A percentile compares a stretch with the other conserved stretches of the same genome.
phyloP scores from a whole-genome alignment of 805 yeast species.

The Wickerhamomyces rabaulensis region DNA sequence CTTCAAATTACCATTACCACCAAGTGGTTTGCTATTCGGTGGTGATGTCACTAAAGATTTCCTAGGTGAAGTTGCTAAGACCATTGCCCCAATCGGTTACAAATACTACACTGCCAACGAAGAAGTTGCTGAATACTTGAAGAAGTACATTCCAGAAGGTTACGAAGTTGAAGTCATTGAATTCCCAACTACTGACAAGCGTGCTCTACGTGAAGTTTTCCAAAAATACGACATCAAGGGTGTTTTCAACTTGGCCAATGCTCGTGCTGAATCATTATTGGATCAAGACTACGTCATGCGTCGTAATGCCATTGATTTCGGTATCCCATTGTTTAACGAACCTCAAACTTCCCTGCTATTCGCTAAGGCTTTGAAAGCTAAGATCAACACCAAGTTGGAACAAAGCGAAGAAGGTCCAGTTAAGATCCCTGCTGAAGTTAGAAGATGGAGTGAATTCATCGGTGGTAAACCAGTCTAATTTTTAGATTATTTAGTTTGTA shows the following conservation, averaged over 20 bases:
- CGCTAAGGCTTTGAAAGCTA: conserved; percentile 73
- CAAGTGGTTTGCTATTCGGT: conserved; percentile 85
- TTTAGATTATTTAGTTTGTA: background rate
- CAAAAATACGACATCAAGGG: conserved; percentile 77
- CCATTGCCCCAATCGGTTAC: conserved; percentile 72
- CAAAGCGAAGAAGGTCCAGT: conserved; percentile 41
- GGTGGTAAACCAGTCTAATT: conserved; percentile 80
- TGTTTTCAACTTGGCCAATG: conserved; percentile 87
- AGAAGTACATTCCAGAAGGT: conserved; percentile 34
- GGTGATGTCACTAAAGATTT: conserved; percentile 77
- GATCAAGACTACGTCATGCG: conserved; percentile 97
- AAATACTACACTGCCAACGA: conserved; percentile 72
- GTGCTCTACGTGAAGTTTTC: conserved; percentile 90
- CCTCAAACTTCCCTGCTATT: conserved; percentile 88
- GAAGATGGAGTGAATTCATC: conserved; percentile 94
- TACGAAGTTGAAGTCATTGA: conserved; percentile 56
- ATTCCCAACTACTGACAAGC: conserved; percentile 90
- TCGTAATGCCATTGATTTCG: conserved; percentile 98
- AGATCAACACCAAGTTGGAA: conserved; percentile 51
- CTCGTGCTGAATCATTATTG: conserved; percentile 76
- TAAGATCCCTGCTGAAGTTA: conserved; percentile 77
- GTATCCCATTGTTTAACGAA: conserved; percentile 93
- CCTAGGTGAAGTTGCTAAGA: conserved; percentile 69
- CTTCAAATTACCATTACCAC: conserved; percentile 90
- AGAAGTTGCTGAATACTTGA: conserved; percentile 67